Evolutionary conservation across 1,139 yeast species (phyloP).

Genomic region (Yamadazyma atlantica): DNA sequence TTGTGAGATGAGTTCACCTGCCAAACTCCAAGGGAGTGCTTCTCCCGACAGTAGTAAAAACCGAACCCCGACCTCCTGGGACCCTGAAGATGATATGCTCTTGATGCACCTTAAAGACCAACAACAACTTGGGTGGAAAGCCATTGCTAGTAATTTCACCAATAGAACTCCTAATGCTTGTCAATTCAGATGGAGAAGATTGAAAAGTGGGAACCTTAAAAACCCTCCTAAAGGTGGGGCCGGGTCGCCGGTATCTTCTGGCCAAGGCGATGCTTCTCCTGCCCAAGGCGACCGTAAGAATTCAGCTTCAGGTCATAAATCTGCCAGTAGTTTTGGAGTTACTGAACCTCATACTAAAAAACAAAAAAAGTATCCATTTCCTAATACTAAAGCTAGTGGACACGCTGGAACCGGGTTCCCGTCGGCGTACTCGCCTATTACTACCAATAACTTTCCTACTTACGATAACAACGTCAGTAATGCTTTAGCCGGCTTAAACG

Average conservation of each 20-base stretch:
- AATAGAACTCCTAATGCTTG: slow-evolving; percentile 78
- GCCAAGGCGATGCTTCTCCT: neutral
- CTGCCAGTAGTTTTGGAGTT: neutral
- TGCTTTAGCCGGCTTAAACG: slow-evolving; percentile 50
- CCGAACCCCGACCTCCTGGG: slow-evolving; percentile 73
- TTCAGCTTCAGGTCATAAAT: slow-evolving; percentile 5
- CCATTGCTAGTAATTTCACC: slow-evolving; percentile 64
- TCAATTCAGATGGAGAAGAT: slow-evolving; percentile 76
- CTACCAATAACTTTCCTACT: slow-evolving; percentile 41
- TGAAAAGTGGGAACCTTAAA: slow-evolving; percentile 63
- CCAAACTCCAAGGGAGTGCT: slow-evolving; percentile 5
- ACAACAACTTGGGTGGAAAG: slow-evolving; percentile 76
- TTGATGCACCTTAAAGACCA: slow-evolving; percentile 69
- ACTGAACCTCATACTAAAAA: slow-evolving; percentile 17
- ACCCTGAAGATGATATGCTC: slow-evolving; percentile 67
- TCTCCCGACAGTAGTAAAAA: slow-evolving; percentile 18
- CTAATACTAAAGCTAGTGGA: slow-evolving; percentile 16
- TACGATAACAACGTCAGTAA: slow-evolving; percentile 44
- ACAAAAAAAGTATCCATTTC: slow-evolving; percentile 22
- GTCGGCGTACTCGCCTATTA: slow-evolving; percentile 36
- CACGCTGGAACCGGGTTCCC: slow-evolving; percentile 27
- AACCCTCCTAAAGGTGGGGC: slow-evolving; percentile 43
- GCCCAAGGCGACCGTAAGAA: neutral
- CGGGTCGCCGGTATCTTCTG: slow-evolving; percentile 5
- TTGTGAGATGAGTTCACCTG: neutral